A percentile compares a stretch with the other conserved stretches of the same genome.
These are phyloP conservation scores for Sanghuangporus baumii DNA, from an alignment of 1,284 basidiomycete genomes.

Conservation along the genomic window DNA sequence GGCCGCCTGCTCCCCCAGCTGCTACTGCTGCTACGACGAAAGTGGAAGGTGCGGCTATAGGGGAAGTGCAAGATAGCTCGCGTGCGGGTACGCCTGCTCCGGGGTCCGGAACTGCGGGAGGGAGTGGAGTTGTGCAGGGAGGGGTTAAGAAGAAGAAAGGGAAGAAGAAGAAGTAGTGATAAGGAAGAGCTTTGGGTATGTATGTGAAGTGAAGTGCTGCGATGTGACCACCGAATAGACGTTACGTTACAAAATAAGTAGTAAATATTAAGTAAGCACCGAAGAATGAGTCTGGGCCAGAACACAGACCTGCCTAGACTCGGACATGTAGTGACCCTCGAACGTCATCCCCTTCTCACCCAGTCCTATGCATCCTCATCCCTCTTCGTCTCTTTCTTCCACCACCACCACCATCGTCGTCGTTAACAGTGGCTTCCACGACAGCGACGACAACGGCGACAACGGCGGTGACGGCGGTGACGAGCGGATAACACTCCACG, in stretches of 20 bases:
- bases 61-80: not conserved
- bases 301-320: not conserved
- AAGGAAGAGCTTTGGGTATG: too few relatives aligned
- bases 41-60: not conserved
- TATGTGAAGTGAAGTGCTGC: too few relatives aligned
- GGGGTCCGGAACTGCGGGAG: not conserved
- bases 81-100: not conserved
- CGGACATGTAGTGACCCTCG: not conserved
- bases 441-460: not conserved
- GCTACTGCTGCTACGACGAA: not conserved
- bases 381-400: not conserved
- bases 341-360: conserved; percentile 1
- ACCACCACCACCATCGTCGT: not conserved
- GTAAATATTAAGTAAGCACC: not conserved
- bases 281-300: not conserved
- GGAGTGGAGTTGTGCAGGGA: not conserved
- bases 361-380: not conserved
- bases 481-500: too few relatives aligned
- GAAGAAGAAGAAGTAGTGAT: conserved; percentile 17
- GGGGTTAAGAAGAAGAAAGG: conserved; percentile 18
- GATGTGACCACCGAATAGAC: too few relatives aligned
- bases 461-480: not conserved
- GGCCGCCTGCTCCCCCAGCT: conserved; percentile 12
- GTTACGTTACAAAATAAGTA: too few relatives aligned
- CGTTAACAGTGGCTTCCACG: not conserved